Evolutionary conservation across 805 yeast genomes (phyloP).

Genomic region (Spathaspora gorwiae): DNA sequence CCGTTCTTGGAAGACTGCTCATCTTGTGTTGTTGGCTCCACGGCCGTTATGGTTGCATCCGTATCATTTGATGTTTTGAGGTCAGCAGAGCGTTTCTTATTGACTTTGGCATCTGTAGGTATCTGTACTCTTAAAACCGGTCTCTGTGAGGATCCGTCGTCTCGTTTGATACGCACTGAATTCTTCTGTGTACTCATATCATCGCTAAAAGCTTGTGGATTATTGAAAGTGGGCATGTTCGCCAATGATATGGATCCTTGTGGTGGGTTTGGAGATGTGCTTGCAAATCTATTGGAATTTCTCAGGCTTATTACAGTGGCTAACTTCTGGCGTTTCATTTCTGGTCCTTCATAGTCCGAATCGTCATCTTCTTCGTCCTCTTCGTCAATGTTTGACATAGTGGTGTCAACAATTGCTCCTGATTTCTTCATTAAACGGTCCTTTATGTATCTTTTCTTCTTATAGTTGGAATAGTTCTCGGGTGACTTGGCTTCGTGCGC

Average conservation of each 20-base stretch:
- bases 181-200: constrained; percentile 5
- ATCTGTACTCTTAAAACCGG: constrained; percentile 64
- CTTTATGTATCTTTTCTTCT: constrained; percentile 28
- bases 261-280: constrained; percentile 12
- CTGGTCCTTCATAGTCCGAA: constrained; percentile 24
- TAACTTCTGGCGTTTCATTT: constrained; percentile 27
- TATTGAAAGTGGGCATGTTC: constrained; percentile 15
- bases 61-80: constrained; percentile 25
- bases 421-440: constrained; percentile 11
- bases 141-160: constrained; percentile 24
- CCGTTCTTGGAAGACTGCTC: neutral
- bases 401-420: constrained; percentile 6
- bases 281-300: constrained; percentile 25
- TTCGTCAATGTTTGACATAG: constrained; percentile 9
- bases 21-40: constrained; percentile 18
- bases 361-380: constrained; percentile 18
- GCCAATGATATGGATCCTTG: constrained; percentile 14
- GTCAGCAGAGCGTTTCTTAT: neutral
- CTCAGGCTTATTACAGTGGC: constrained; percentile 23
- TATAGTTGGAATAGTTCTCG: constrained; percentile 60
- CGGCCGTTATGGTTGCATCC: constrained; percentile 44
- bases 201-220: constrained; percentile 5
- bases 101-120: constrained; percentile 43
- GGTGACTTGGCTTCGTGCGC: constrained; percentile 64
- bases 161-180: neutral